These are phyloP conservation scores for Pythium biforme DNA, from an alignment of 352 stramenopile genomes.

Conservation along the genomic window DNA sequence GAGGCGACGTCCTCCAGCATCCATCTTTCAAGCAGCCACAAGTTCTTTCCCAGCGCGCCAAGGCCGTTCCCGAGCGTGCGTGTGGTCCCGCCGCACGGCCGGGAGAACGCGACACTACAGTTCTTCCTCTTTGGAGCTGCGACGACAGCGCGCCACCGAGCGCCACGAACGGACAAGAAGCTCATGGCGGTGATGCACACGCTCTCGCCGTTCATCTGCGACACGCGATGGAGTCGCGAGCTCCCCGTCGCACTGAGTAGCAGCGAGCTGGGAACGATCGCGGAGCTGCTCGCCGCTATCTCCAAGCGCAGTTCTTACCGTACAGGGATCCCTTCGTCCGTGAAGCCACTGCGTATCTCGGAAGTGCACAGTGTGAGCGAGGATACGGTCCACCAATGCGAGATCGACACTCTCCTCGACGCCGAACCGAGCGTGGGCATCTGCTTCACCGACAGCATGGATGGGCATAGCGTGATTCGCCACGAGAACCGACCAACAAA, in stretches of 20 bases:
- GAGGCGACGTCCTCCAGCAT: too few species aligned
- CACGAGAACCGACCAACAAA: background rate
- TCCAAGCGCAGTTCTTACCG: background rate
- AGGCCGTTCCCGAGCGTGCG: conserved; percentile 1
- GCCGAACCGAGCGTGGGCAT: background rate
- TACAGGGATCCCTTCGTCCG: too few species aligned
- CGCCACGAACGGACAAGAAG: background rate
- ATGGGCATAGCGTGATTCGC: background rate
- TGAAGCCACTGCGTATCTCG: background rate
- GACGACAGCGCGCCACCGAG: background rate
- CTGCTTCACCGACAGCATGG: background rate
- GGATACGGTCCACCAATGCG: background rate
- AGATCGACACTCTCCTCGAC: background rate
- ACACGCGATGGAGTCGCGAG: background rate
- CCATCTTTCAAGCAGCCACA: background rate
- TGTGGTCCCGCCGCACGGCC: background rate
- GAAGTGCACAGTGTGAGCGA: background rate
- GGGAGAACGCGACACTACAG: background rate
- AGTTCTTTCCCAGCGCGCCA: background rate
- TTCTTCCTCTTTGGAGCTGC: background rate
- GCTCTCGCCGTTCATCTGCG: background rate
- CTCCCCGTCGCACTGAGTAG: background rate
- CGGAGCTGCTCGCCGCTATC: background rate
- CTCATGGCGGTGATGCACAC: background rate
- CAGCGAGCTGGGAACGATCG: background rate